Evolutionary conservation across 768 basidiomycete species (phyloP), one percentile per base, ranked within the genome.

Genomic region (Rhizopogon roseolus): DNA sequence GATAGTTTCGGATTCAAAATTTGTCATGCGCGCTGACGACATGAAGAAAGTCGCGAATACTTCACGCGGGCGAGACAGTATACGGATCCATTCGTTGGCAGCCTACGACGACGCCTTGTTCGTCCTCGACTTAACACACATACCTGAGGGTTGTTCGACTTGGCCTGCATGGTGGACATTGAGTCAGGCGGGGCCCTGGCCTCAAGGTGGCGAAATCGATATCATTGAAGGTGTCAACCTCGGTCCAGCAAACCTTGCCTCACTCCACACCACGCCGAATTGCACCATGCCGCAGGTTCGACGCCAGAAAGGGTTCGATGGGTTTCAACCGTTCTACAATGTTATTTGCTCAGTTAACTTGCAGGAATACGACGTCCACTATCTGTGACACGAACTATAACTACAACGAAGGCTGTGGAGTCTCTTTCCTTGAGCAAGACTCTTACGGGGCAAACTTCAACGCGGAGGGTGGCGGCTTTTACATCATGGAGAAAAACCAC

Each of bases 161-260:
- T 86, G 84, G 84, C 83, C 84, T 3, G 83, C 84, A 1, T 84
- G 78, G 62, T 85, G 84, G 84, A 79, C 81, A 36, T 52, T 78
- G 54, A 81, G 80, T 57, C 44, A 63, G 53, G 49, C 58, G 19
- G 79, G 80, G 0, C 81, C 78, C 5, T 86, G 84, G 84, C 84
- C 85, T 0, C 41, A 69, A 3, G 79, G 79, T n/a, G 82, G 82
- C 5, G 82, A 84, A 52, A 78, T 82, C 34, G 81, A 83, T 63
- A 77, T 84, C 52, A 75, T 84, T 19, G 83, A 85, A 67, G 82
- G 83, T 50, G 82, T 84, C 48, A 80, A 86, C 56, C 56, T 61
- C n/a, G 64, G 72, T 46, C 54, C 50, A 1, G 45, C 58, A 6
- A 85, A 86, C 59, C 71, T 78, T 10, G 76, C 73, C 2, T 79